phyloP scores from a whole-genome alignment of 179 eudicot genomes.

The Gypsophila paniculata region DNA sequence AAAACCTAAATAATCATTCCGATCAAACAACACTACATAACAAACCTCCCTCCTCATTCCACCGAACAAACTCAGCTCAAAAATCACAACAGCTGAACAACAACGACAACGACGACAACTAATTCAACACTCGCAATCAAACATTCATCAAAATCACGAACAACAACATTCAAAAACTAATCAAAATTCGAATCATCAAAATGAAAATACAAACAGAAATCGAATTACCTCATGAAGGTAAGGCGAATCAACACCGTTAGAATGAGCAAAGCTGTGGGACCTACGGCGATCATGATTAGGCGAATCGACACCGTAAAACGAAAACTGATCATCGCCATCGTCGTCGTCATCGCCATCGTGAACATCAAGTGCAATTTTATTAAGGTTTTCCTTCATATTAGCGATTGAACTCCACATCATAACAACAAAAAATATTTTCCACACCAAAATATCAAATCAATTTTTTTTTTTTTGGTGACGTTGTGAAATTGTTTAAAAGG shows the following conservation, averaged over 20 bases:
- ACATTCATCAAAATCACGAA: neutral
- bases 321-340: slow-evolving; percentile 43
- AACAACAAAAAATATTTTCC: no score
- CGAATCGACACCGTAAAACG: slow-evolving; percentile 37
- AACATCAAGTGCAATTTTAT: slow-evolving; percentile 76
- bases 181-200: no score
- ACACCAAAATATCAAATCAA: slow-evolving; percentile 19
- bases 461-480: neutral
- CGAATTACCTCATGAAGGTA: slow-evolving; percentile 48
- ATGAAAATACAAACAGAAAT: neutral
- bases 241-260: slow-evolving; percentile 63
- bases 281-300: slow-evolving; percentile 48
- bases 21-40: neutral
- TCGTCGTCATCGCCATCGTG: slow-evolving; percentile 67
- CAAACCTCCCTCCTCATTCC: neutral
- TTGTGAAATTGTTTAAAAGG: neutral
- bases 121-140: slow-evolving; percentile 1
- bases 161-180: neutral
- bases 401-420: slow-evolving; percentile 80
- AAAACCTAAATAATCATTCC: neutral
- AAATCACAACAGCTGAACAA: neutral
- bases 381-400: slow-evolving; percentile 78
- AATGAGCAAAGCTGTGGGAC: slow-evolving; percentile 45
- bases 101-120: neutral
- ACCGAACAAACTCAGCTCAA: no score